A percentile compares a stretch with the other conserved stretches of the same genome.
phyloP scores from a whole-genome alignment of 1,284 basidiomycete genomes.

The Tilletia walkeri region DNA sequence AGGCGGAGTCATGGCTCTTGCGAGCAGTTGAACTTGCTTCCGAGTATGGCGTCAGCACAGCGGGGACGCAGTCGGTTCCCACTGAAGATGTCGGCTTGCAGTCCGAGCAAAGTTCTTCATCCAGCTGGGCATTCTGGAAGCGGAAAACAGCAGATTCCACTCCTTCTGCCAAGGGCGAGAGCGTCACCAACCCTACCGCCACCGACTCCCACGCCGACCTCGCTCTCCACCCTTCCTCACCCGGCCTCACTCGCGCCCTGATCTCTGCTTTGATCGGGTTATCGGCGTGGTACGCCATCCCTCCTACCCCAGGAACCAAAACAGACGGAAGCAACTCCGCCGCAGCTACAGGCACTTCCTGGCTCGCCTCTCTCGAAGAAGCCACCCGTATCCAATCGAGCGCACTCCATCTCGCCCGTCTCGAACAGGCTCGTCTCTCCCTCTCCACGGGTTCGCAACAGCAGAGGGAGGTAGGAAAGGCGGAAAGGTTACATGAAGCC shows the following conservation, averaged over 20 bases:
- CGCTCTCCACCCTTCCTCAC: slow-evolving; percentile 16
- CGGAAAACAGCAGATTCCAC: background rate
- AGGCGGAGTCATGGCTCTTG: slow-evolving; percentile 37
- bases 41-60: slow-evolving; percentile 17
- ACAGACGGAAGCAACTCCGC: background rate
- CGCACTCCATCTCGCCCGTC: slow-evolving; percentile 30
- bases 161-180: background rate
- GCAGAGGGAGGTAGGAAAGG: background rate
- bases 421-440: slow-evolving; percentile 28
- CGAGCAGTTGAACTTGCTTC: slow-evolving; percentile 35
- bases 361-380: slow-evolving; percentile 24
- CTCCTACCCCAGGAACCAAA: slow-evolving; percentile 1
- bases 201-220: background rate
- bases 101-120: background rate
- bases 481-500: slow-evolving; percentile 29
- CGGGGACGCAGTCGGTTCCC: background rate
- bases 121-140: background rate
- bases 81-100: background rate
- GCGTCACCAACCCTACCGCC: too few relatives aligned
- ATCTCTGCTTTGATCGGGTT: slow-evolving; percentile 36
- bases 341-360: background rate
- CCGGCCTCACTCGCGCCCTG: slow-evolving; percentile 34
- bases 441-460: background rate
- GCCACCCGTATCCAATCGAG: slow-evolving; percentile 40
- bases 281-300: slow-evolving; percentile 36